A percentile compares a stretch with the other conserved stretches of the same genome.
These are phyloP conservation scores for Phytophthora syringae DNA, from an alignment of 352 stramenopile genomes.

Conservation along the genomic window DNA sequence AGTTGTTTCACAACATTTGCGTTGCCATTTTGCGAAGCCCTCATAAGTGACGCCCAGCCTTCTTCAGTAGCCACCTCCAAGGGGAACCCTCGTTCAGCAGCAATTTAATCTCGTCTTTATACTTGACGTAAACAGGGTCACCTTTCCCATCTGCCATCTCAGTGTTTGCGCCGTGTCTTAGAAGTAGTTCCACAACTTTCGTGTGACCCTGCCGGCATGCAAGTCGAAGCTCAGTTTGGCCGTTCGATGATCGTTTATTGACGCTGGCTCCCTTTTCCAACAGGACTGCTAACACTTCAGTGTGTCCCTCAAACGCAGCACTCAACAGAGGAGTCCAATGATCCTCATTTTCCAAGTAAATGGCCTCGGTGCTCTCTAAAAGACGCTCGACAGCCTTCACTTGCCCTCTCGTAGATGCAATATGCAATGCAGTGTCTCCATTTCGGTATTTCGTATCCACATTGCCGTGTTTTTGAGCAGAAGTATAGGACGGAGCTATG, in stretches of 20 bases:
- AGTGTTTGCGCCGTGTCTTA: conserved; percentile 4
- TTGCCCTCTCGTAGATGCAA: conserved; percentile 3
- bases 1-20: too few species aligned
- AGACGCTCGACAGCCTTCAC: conserved; percentile 1
- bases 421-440: conserved; percentile 9
- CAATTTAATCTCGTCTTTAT: too few species aligned
- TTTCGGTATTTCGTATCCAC: conserved; percentile 6
- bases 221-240: background rate
- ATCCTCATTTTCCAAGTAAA: too few species aligned
- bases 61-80: too few species aligned
- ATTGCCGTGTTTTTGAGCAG: too few species aligned
- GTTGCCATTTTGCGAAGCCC: too few species aligned
- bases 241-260: background rate
- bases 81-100: too few species aligned
- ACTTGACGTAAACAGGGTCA: too few species aligned
- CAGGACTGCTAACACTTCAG: background rate
- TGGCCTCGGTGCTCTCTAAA: background rate
- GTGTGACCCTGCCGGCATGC: background rate
- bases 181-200: conserved; percentile 26
- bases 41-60: too few species aligned
- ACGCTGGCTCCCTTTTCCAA: background rate
- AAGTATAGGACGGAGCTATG: too few species aligned
- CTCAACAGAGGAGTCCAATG: background rate
- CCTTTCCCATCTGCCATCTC: too few species aligned
- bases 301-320: background rate